Evolutionary conservation across 2,329 filamentous ascomycete species (phyloP).

Genomic region (Teratosphaeria pseudoeucalypti): DNA sequence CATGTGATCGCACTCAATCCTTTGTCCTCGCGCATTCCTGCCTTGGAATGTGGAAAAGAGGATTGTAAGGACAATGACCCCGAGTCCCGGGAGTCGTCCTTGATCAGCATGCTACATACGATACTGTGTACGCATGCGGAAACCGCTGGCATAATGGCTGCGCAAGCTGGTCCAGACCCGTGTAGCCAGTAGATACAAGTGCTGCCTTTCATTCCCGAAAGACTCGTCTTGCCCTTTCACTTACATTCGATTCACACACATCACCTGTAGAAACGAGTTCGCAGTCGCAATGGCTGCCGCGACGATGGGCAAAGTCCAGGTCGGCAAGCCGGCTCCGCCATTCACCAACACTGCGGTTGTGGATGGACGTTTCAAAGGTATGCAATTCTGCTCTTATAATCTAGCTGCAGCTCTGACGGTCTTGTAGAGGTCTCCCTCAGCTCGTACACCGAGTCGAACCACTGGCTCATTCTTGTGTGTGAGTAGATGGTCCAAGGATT

Average conservation of each 20-base stretch:
- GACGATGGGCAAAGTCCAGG: slow-evolving; percentile 9
- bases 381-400: not conserved
- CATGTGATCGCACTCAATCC: not conserved
- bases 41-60: not conserved
- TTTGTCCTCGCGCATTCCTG: not conserved
- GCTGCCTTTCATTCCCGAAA: not conserved
- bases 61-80: not conserved
- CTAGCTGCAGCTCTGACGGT: not conserved
- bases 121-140: not conserved
- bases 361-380: slow-evolving; percentile 23
- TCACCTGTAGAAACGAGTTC: not conserved
- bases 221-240: not conserved
- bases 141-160: not conserved
- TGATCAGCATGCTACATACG: not conserved
- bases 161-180: not conserved
- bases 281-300: not conserved
- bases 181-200: not conserved
- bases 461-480: slow-evolving; percentile 53
- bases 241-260: not conserved
- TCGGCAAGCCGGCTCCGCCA: slow-evolving; percentile 20
- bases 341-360: slow-evolving; percentile 21
- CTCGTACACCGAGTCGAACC: slow-evolving; percentile 26
- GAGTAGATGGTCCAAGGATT: not conserved
- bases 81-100: not conserved
- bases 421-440: slow-evolving; percentile 19